Evolutionary conservation across 116 monocot species (phyloP).

Genomic region (Phalaenopsis hybrid): DNA sequence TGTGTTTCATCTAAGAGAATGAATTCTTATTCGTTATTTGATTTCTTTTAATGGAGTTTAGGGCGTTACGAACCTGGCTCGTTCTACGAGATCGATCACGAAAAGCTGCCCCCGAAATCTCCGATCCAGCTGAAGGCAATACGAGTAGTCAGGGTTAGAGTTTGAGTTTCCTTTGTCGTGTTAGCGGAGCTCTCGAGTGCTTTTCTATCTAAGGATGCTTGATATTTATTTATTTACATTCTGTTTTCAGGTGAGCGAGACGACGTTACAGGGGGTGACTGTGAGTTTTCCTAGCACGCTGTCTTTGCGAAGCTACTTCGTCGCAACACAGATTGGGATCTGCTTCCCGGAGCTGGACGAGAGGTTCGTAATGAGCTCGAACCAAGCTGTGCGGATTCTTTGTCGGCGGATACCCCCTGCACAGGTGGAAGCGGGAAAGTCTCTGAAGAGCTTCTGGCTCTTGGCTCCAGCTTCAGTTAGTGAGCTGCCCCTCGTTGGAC

Average conservation of each 20-base stretch:
- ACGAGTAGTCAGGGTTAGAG: slow-evolving; percentile 53
- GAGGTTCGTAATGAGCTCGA: slow-evolving; percentile 75
- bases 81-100: slow-evolving; percentile 81
- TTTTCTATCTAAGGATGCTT: background rate
- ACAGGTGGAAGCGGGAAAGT: slow-evolving; percentile 27
- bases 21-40: background rate
- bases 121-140: slow-evolving; percentile 76
- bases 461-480: slow-evolving; percentile 12
- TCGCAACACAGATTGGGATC: background rate
- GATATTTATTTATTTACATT: background rate
- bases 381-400: slow-evolving; percentile 55
- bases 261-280: slow-evolving; percentile 44
- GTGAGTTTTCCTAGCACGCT: slow-evolving; percentile 73
- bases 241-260: slow-evolving; percentile 43
- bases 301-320: slow-evolving; percentile 48
- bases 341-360: slow-evolving; percentile 72
- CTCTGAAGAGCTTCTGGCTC: slow-evolving; percentile 66
- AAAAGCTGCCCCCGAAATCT: slow-evolving; percentile 61
- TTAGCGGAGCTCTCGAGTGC: background rate
- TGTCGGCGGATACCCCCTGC: slow-evolving; percentile 19
- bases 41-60: slow-evolving; percentile 4
- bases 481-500: background rate
- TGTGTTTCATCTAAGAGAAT: too few species aligned
- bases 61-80: slow-evolving; percentile 36
- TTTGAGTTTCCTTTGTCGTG: background rate